Base-by-base conservation (phyloP, 2,329 filamentous ascomycete genomes). In the Alternaria ventricosa region DNA sequence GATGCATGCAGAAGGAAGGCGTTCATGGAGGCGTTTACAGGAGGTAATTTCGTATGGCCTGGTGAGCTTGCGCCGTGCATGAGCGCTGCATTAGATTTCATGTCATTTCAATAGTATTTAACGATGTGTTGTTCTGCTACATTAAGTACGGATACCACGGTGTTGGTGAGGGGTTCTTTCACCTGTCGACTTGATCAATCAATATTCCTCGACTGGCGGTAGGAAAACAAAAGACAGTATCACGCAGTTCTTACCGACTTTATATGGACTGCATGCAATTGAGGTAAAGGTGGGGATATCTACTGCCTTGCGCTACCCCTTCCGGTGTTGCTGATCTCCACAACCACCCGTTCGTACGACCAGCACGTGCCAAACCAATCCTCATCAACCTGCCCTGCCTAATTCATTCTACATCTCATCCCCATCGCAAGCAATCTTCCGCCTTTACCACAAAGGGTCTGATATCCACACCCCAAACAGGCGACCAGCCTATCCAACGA, bases 21-120 rank as follows among this genome's bases (percentile, higher is more conserved):
- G 63, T 70, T 47, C 25, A 60, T 30, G 55, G 57, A 23, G 69
- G 69, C 66, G 66, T 71, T 73, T 30, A 36, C 18, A 12, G n/a
- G 33, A 13, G 4, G 10, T 25, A n/a, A 4, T 6, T 15, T 45
- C 13, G 6, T 36, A 36, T 36, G 13, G 18, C 22, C 23, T 11
- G 28, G 7, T 4, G 41, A 30, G 25, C 33, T 15, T 33, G 47
- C 27, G 27, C 7, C 18, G 47, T 28, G 27, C 28, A 23, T 51
- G 49, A 33, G 11, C 2, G 15, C 28, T 8, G 28, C 49, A 36
- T 33, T 51, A 23, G 51, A 55, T 25, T 41, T 41, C 20, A 36
- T 13, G 33, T 25, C 27, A 5, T 20, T 0, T 25, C 1, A 1
- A 27, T n/a, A 25, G 36, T 36, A 20, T 33, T n/a, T 9, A 46